These are phyloP conservation scores for Globisporangium nagaii DNA, from an alignment of 352 stramenopile genomes.

Conservation along the genomic window DNA sequence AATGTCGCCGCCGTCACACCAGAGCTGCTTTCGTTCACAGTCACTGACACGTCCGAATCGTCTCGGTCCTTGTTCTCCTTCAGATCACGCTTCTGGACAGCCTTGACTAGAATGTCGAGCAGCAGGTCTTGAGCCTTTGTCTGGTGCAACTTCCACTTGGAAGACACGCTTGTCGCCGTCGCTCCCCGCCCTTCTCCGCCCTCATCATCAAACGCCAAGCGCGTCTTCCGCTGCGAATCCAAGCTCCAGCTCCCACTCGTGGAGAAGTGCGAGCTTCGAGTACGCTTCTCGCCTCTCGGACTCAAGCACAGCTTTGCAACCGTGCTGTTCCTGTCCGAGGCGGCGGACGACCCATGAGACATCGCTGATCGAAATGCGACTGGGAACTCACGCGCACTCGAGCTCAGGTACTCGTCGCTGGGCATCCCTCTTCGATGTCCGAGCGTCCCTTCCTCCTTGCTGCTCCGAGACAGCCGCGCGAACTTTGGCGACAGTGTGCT, in stretches of 20 bases:
- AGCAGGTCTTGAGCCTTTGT: conserved; percentile 53
- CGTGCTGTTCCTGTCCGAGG: background rate
- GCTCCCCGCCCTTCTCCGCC: background rate
- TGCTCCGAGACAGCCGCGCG: conserved; percentile 8
- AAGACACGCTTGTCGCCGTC: background rate
- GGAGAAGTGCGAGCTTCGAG: background rate
- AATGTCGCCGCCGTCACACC: background rate
- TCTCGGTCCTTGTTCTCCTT: conserved; percentile 56
- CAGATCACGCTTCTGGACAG: conserved; percentile 65
- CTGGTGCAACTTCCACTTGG: conserved; percentile 22
- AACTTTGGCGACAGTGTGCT: conserved; percentile 55
- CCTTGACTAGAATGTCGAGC: conserved; percentile 56
- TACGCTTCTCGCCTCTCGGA: conserved; percentile 4
- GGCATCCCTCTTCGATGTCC: background rate
- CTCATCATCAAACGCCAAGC: background rate
- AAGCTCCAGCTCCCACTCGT: background rate
- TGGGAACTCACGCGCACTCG: background rate
- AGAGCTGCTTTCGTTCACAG: conserved; percentile 5
- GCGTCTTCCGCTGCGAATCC: background rate
- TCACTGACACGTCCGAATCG: conserved; percentile 20
- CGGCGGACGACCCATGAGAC: background rate
- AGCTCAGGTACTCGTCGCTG: background rate
- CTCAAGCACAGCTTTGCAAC: conserved; percentile 11
- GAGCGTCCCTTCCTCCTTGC: conserved; percentile 2
- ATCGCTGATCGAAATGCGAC: background rate